Evolutionary conservation across 176 grass and related monocot genomes (phyloP).

Genomic region (Stipa capillata): DNA sequence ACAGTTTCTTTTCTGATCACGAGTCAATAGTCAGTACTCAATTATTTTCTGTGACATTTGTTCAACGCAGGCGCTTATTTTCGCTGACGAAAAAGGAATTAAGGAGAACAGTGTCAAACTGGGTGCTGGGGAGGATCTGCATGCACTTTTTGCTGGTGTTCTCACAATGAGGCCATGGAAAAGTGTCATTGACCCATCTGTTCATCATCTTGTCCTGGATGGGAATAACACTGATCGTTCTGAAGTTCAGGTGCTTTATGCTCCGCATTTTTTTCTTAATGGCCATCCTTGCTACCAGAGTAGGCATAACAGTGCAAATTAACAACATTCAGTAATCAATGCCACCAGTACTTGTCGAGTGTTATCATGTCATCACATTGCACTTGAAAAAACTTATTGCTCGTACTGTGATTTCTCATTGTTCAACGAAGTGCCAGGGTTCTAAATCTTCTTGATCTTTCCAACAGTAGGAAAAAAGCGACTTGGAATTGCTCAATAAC

Average conservation of each 20-base stretch:
- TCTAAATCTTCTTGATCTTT: neutral
- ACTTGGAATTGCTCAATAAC: neutral
- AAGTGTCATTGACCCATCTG: constrained; percentile 78
- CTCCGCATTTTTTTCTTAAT: neutral
- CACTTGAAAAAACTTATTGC: neutral
- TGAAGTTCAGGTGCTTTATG: constrained; percentile 72
- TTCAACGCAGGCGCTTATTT: constrained; percentile 61
- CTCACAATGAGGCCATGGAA: constrained; percentile 93
- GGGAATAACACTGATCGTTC: constrained; percentile 41
- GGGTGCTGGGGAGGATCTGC: constrained; percentile 88
- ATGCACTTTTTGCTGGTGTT: constrained; percentile 73
- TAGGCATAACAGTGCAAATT: neutral
- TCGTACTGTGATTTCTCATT: neutral
- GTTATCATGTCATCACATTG: neutral
- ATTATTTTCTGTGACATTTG: constrained; percentile 15
- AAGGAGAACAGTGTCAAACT: constrained; percentile 80
- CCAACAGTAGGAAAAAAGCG: neutral
- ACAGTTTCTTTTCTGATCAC: constrained; percentile 13
- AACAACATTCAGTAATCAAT: neutral
- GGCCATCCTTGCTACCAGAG: neutral
- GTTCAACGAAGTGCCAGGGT: neutral
- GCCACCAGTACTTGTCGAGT: neutral
- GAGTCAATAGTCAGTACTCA: neutral
- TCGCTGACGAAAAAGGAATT: constrained; percentile 64
- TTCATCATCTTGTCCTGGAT: constrained; percentile 68